A percentile compares a stretch with the other conserved stretches of the same genome.
phyloP scores from a whole-genome alignment of 2,329 filamentous ascomycete genomes.

The Xenoacremonium recifei region DNA sequence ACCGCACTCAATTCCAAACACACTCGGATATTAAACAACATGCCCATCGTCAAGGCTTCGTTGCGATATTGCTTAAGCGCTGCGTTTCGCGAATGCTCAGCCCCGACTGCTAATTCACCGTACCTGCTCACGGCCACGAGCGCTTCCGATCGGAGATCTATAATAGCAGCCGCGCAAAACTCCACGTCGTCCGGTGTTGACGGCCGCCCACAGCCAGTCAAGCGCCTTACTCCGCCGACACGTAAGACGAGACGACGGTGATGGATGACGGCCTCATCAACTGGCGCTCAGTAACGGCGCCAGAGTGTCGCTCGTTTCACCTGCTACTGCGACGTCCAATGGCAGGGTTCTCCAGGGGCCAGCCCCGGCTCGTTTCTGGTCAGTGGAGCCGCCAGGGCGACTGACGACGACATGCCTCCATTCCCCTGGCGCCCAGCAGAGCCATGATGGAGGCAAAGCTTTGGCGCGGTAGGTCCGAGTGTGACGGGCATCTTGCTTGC shows the following conservation, averaged over 20 bases:
- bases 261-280: neutral
- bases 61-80: too few species aligned
- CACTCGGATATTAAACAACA: neutral
- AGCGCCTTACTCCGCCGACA: conserved; percentile 15
- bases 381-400: conserved; percentile 11
- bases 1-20: neutral
- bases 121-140: neutral
- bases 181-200: conserved; percentile 4
- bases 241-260: conserved; percentile 10
- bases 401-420: conserved; percentile 4
- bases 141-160: neutral
- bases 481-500: too few species aligned
- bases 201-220: conserved; percentile 14
- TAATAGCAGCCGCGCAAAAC: neutral
- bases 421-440: neutral
- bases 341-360: conserved; percentile 17
- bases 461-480: too few species aligned
- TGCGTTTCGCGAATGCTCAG: too few species aligned
- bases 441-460: too few species aligned
- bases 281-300: conserved; percentile 4
- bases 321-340: conserved; percentile 11
- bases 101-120: too few species aligned
- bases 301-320: conserved; percentile 19
- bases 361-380: conserved; percentile 19
- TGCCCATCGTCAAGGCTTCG: neutral